Conservation (phyloP, 2,329 filamentous ascomycete genomes). For the Colletotrichum cereale region DNA sequence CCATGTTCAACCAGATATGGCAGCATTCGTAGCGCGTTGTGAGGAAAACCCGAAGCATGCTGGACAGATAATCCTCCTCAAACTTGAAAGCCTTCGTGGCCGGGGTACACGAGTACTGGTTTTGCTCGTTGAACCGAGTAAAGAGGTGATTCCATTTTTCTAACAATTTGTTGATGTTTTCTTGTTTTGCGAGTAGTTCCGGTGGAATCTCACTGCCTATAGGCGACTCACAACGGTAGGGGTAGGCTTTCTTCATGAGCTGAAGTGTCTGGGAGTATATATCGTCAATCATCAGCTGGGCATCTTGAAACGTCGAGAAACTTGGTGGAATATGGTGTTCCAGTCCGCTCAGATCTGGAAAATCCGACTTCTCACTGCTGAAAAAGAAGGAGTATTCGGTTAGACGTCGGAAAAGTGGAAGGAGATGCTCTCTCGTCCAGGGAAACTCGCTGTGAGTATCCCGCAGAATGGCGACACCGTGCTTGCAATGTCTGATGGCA, state of each 20-base stretch:
- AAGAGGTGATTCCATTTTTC: conserved; percentile 29
- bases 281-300: conserved; percentile 50
- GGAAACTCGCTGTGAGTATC: conserved; percentile 28
- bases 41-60: conserved; percentile 21
- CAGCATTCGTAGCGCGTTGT: conserved; percentile 35
- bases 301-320: conserved; percentile 44
- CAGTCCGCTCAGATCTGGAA: conserved; percentile 40
- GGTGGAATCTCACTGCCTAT: conserved; percentile 3
- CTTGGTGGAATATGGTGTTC: conserved; percentile 27
- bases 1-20: conserved; percentile 45
- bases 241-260: conserved; percentile 48
- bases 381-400: conserved; percentile 31
- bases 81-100: conserved; percentile 43
- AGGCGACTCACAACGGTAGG: conserved; percentile 44
- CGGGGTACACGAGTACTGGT: conserved; percentile 48
- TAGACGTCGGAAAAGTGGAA: conserved; percentile 27
- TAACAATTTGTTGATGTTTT: conserved; percentile 19
- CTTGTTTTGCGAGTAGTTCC: conserved; percentile 2
- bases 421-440: conserved; percentile 32
- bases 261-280: conserved; percentile 46
- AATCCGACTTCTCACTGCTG: conserved; percentile 33
- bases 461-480: conserved; percentile 31
- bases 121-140: conserved; percentile 48
- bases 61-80: conserved; percentile 36
- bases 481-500: conserved; percentile 34